phyloP scores from a whole-genome alignment of 2,329 filamentous ascomycete species.

The Cordyceps cateniannulata region DNA sequence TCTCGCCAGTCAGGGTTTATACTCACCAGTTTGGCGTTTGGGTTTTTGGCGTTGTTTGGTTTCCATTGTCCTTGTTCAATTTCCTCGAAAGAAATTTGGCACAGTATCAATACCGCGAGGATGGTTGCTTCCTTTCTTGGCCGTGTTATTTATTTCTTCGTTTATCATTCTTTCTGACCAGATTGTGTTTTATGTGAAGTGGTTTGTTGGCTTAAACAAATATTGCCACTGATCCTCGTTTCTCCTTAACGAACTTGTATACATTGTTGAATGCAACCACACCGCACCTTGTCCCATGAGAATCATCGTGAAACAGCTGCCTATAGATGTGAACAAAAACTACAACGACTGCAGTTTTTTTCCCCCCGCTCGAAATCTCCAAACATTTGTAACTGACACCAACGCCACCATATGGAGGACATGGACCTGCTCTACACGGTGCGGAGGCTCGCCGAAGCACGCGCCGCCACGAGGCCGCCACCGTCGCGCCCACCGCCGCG shows the following conservation, averaged over 20 bases:
- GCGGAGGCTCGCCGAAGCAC: not conserved
- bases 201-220: conserved; percentile 4
- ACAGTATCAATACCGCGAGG: not conserved
- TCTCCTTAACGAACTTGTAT: not conserved
- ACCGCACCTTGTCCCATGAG: not conserved
- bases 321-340: not conserved
- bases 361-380: not conserved
- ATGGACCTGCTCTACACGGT: not conserved
- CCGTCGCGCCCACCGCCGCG: not conserved
- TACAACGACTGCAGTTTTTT: not conserved
- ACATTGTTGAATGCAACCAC: not conserved
- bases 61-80: not conserved
- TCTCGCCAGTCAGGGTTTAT: not conserved
- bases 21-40: conserved; percentile 4
- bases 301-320: not conserved
- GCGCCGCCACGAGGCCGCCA: not conserved
- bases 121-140: not conserved
- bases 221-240: not conserved
- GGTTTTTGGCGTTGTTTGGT: not conserved
- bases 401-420: not conserved
- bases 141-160: not conserved
- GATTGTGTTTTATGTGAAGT: conserved; percentile 3
- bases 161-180: not conserved
- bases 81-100: not conserved
- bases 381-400: not conserved